Conservation (phyloP, 202 grass and related monocot genomes). For the Panicum virgatum region DNA sequence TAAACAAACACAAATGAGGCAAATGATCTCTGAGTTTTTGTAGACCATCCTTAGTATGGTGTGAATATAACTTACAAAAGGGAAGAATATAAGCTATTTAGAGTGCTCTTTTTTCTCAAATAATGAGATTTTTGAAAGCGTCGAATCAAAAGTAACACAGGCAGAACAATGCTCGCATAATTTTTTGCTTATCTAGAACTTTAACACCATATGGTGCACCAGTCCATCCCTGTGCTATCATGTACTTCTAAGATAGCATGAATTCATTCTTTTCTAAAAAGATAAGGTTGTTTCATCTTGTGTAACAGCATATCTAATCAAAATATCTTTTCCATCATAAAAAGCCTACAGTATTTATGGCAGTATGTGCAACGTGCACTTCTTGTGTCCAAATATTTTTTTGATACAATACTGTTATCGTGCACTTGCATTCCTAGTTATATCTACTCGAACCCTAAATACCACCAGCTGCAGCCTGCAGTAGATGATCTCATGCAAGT, state of each 20-base stretch:
- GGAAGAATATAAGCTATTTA: neutral
- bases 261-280: neutral
- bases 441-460: slow-evolving; percentile 9
- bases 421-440: neutral
- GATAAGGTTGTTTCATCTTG: slow-evolving; percentile 6
- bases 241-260: neutral
- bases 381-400: neutral
- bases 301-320: neutral
- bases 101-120: neutral
- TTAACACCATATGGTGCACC: neutral
- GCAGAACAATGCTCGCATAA: neutral
- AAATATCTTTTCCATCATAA: neutral
- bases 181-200: neutral
- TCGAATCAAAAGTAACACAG: neutral
- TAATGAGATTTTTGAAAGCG: neutral
- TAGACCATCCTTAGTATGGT: neutral
- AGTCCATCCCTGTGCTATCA: neutral
- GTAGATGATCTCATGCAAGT: neutral
- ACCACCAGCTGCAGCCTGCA: neutral
- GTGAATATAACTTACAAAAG: neutral
- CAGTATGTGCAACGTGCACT: too few relatives aligned
- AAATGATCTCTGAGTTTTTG: neutral
- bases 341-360: neutral
- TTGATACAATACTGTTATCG: neutral
- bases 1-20: neutral